Percentiles rank a stretch among this genome's conserved stretches.
Conservation (phyloP, 2,329 filamentous ascomycete genomes). For the Colletotrichum tabaci region DNA sequence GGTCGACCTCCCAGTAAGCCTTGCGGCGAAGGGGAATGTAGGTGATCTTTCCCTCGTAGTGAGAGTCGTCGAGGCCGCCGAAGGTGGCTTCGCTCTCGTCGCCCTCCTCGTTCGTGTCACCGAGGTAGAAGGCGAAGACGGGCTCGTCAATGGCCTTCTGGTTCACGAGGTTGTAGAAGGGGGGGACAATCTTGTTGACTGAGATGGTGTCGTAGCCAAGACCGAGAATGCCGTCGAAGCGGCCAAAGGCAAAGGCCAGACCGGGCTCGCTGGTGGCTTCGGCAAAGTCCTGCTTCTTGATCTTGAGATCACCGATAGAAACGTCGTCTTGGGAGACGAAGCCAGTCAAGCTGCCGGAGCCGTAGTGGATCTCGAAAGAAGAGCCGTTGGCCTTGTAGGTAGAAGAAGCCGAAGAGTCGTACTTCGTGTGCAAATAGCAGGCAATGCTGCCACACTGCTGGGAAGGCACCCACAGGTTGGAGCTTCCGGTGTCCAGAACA, state of each 20-base stretch:
- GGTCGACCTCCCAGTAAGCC: constrained; percentile 99
- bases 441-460: constrained; percentile 93
- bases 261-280: constrained; percentile 97
- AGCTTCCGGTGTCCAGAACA: constrained; percentile 97
- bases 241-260: constrained; percentile 96
- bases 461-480: constrained; percentile 98
- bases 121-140: constrained; percentile 97
- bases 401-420: constrained; percentile 90
- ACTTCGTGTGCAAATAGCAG: constrained; percentile 97
- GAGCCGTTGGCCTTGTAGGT: constrained; percentile 96
- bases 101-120: constrained; percentile 76
- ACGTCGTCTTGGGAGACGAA: constrained; percentile 93
- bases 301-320: constrained; percentile 87
- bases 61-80: constrained; percentile 86
- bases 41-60: constrained; percentile 87
- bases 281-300: constrained; percentile 94
- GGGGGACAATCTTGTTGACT: constrained; percentile 95
- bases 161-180: constrained; percentile 96
- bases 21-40: constrained; percentile 97
- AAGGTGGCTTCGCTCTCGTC: constrained; percentile 90
- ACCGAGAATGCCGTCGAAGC: constrained; percentile 97
- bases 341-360: constrained; percentile 92
- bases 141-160: constrained; percentile 92
- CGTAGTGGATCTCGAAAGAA: constrained; percentile 93
- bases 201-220: constrained; percentile 96